phyloP scores from a whole-genome alignment of 768 basidiomycete species.

The Pisolithus microcarpus region DNA sequence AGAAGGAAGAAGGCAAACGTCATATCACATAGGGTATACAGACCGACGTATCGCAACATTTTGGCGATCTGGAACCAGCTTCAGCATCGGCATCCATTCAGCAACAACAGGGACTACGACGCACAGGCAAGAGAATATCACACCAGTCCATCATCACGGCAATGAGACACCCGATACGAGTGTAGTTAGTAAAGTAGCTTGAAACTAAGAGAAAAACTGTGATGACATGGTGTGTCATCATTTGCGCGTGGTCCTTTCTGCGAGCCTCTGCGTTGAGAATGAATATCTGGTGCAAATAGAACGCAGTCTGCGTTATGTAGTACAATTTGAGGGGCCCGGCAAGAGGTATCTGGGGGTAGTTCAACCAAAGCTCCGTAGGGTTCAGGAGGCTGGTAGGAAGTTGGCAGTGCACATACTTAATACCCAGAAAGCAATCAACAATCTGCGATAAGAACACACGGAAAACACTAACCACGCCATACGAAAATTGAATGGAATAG shows the following conservation, averaged over 20 bases:
- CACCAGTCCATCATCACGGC: conserved; percentile 92
- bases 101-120: conserved; percentile 25
- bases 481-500: conserved; percentile 65
- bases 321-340: conserved; percentile 84
- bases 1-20: conserved; percentile 78
- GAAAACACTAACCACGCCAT: conserved; percentile 68
- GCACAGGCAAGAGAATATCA: conserved; percentile 86
- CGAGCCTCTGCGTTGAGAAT: conserved; percentile 89
- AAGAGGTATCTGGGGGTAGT: conserved; percentile 78
- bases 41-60: conserved; percentile 81
- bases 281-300: conserved; percentile 88
- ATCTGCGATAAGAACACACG: conserved; percentile 7
- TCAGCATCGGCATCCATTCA: background rate
- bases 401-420: conserved; percentile 72
- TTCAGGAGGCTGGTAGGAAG: conserved; percentile 61
- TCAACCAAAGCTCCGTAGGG: conserved; percentile 62
- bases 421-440: conserved; percentile 7
- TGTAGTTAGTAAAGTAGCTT: conserved; percentile 80
- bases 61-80: conserved; percentile 66
- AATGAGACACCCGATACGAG: conserved; percentile 82
- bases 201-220: conserved; percentile 69
- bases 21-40: conserved; percentile 59
- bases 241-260: conserved; percentile 89
- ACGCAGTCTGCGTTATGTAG: conserved; percentile 78
- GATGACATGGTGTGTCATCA: conserved; percentile 94